Percentiles rank a stretch among this genome's conserved stretches.
Conservation (phyloP, 2,329 filamentous ascomycete species). For the Aureobasidium mangrovei region DNA sequence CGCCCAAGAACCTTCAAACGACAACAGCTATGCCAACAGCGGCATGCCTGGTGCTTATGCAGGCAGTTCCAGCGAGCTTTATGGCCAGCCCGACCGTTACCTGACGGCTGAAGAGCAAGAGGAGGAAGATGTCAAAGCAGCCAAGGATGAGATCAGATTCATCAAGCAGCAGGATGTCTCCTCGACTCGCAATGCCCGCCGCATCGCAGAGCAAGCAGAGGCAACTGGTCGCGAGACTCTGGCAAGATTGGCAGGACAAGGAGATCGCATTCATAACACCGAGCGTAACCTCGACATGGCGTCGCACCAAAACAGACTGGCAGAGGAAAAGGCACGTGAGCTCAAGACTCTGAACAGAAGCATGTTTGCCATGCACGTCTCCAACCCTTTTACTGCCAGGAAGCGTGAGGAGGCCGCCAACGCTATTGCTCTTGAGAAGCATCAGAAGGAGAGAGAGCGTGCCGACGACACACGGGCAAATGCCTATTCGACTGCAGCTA, state of each 20-base stretch:
- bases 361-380: slow-evolving; percentile 62
- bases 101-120: slow-evolving; percentile 75
- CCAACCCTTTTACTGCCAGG: slow-evolving; percentile 55
- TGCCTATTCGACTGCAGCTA: slow-evolving; percentile 46
- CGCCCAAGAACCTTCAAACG: slow-evolving; percentile 13
- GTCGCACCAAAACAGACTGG: slow-evolving; percentile 59
- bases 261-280: slow-evolving; percentile 71
- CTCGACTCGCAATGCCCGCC: slow-evolving; percentile 61
- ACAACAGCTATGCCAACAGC: slow-evolving; percentile 22
- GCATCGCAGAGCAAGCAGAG: slow-evolving; percentile 58
- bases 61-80: slow-evolving; percentile 22
- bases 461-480: slow-evolving; percentile 48
- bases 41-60: slow-evolving; percentile 18
- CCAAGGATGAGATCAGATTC: slow-evolving; percentile 65
- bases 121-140: slow-evolving; percentile 61
- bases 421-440: slow-evolving; percentile 58
- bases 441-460: slow-evolving; percentile 47
- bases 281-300: slow-evolving; percentile 77
- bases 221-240: slow-evolving; percentile 64
- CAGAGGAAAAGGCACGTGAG: slow-evolving; percentile 72
- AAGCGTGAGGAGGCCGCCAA: slow-evolving; percentile 53
- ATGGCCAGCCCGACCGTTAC: slow-evolving; percentile 60
- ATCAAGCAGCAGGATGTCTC: slow-evolving; percentile 70
- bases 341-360: slow-evolving; percentile 77
- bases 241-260: slow-evolving; percentile 65